Conservation (phyloP, 192 early-diverging fungal species). For the Coemansia erecta region DNA sequence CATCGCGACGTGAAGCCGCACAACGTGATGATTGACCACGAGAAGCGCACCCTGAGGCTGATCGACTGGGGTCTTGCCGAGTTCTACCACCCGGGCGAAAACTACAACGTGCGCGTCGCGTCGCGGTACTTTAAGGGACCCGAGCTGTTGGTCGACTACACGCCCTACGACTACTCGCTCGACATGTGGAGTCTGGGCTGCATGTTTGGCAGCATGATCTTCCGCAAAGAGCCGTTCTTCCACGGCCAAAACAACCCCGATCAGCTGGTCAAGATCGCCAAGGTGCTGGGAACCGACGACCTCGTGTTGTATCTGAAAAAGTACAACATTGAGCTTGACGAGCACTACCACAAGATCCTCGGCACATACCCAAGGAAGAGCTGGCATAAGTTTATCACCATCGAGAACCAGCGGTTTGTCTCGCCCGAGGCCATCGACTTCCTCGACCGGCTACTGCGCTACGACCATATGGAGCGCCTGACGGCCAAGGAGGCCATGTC, state of each 20-base stretch:
- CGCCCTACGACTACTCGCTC: slow-evolving; percentile 97
- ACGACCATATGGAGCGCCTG: slow-evolving; percentile 90
- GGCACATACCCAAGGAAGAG: slow-evolving; percentile 86
- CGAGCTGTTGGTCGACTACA: slow-evolving; percentile 97
- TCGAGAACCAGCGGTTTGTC: slow-evolving; percentile 83
- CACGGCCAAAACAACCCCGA: slow-evolving; percentile 98
- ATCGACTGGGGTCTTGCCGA: slow-evolving; percentile 99
- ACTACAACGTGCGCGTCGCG: slow-evolving; percentile 98
- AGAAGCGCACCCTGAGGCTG: slow-evolving; percentile 86
- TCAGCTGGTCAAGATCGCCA: slow-evolving; percentile 98
- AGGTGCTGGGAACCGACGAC: slow-evolving; percentile 96
- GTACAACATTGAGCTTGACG: slow-evolving; percentile 90
- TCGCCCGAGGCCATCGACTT: slow-evolving; percentile 84
- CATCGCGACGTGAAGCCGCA: slow-evolving; percentile 99
- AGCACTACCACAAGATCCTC: slow-evolving; percentile 90
- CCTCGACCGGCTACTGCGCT: slow-evolving; percentile 84
- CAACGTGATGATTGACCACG: slow-evolving; percentile 99
- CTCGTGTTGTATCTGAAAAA: slow-evolving; percentile 90
- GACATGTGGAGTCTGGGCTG: slow-evolving; percentile 99
- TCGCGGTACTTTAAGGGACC: slow-evolving; percentile 99
- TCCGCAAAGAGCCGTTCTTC: slow-evolving; percentile 99
- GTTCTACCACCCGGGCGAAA: slow-evolving; percentile 96
- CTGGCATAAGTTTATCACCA: slow-evolving; percentile 81
- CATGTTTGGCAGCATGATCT: slow-evolving; percentile 99
- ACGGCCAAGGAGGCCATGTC: slow-evolving; percentile 86